Evolutionary conservation across 2,329 filamentous ascomycete species (phyloP).

Genomic region (Gaeumannomyces sp.): DNA sequence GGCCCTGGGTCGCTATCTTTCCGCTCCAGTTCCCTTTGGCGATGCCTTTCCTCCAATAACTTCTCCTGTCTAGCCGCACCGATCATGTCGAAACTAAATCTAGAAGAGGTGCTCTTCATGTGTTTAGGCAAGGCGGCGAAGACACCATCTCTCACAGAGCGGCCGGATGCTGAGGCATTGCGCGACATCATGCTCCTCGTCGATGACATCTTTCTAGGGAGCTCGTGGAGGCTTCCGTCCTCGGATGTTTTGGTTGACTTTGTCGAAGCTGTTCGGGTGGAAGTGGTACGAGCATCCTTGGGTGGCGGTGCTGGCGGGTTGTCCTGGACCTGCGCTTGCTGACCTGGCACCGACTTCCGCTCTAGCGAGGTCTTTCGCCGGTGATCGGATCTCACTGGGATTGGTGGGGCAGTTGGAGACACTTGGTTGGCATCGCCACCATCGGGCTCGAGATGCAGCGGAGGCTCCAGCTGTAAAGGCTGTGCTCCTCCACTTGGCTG

Average conservation of each 20-base stretch:
- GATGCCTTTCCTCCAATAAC: constrained; percentile 65
- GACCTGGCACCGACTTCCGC: constrained; percentile 15
- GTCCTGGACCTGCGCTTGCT: constrained; percentile 11
- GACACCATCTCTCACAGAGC: constrained; percentile 36
- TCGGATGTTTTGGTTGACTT: constrained; percentile 27
- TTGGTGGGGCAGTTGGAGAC: no score
- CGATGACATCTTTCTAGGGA: constrained; percentile 24
- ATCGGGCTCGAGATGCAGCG: no score
- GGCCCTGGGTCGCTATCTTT: constrained; percentile 35
- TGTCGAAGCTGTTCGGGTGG: constrained; percentile 25
- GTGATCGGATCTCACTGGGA: no score
- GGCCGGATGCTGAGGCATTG: constrained; percentile 44
- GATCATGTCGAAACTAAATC: constrained; percentile 71
- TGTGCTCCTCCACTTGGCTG: background rate
- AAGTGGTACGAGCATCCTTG: constrained; percentile 27
- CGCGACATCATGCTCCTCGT: constrained; percentile 39
- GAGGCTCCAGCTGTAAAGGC: no score
- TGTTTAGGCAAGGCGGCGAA: constrained; percentile 50
- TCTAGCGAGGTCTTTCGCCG: constrained; percentile 14
- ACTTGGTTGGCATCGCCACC: no score
- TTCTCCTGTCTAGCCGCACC: constrained; percentile 63
- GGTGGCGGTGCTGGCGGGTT: constrained; percentile 13
- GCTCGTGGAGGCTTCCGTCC: constrained; percentile 18
- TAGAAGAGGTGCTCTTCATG: constrained; percentile 70
- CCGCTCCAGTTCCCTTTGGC: constrained; percentile 59